Evolutionary conservation across 2,329 filamentous ascomycete species (phyloP).

Genomic region (Grosmannia huntii): DNA sequence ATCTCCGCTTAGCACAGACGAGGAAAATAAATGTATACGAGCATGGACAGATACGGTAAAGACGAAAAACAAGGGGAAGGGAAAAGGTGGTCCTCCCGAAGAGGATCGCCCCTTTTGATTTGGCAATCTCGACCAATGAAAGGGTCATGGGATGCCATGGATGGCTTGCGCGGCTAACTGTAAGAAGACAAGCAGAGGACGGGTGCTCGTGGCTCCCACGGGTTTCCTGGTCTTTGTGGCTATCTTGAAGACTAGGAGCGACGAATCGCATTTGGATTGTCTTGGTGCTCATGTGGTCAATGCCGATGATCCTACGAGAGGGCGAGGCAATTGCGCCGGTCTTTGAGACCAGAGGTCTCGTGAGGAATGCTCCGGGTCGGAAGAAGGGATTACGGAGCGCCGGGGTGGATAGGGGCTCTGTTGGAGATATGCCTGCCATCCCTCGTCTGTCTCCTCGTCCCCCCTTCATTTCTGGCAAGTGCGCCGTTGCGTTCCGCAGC

Average conservation of each 20-base stretch:
- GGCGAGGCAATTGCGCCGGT: neutral
- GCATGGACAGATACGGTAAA: neutral
- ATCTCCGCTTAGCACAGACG: neutral
- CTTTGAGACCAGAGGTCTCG: neutral
- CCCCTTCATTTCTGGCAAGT: too few relatives aligned
- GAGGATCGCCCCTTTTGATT: neutral
- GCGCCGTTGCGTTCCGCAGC: too few relatives aligned
- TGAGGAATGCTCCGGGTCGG: neutral
- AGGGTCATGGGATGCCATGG: too few relatives aligned
- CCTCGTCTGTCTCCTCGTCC: too few relatives aligned
- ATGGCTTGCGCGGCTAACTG: constrained; percentile 7
- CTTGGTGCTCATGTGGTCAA: neutral
- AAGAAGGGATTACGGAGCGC: too few relatives aligned
- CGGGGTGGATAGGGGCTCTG: too few relatives aligned
- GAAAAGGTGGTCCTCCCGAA: neutral
- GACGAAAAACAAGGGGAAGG: neutral
- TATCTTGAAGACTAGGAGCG: neutral
- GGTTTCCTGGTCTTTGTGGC: neutral
- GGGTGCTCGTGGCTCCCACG: neutral
- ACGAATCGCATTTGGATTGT: neutral
- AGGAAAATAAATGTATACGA: neutral
- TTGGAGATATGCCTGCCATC: too few relatives aligned
- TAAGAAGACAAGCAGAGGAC: neutral
- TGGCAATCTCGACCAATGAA: neutral
- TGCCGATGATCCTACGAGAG: neutral